Evolutionary conservation across 2,329 filamentous ascomycete species (phyloP).

Genomic region (Volutella citrinella): DNA sequence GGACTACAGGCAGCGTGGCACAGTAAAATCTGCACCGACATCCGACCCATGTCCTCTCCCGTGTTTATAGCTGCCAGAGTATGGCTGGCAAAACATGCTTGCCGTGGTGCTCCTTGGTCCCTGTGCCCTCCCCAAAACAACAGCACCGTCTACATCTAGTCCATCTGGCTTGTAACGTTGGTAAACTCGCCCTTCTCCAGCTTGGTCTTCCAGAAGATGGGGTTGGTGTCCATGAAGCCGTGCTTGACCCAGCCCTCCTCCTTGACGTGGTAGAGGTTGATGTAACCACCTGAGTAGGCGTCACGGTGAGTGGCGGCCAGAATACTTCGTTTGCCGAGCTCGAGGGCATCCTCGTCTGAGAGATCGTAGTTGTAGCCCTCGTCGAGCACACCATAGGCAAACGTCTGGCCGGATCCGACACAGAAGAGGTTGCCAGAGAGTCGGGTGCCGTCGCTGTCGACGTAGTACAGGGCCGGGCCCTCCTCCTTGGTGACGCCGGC

Average conservation of each 20-base stretch:
- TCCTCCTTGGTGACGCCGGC: constrained; percentile 93
- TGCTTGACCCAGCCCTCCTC: constrained; percentile 99
- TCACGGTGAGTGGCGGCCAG: constrained; percentile 94
- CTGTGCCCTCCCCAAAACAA: too few relatives aligned
- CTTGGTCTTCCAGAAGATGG: constrained; percentile 99
- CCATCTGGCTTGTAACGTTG: constrained; percentile 80
- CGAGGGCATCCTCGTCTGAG: constrained; percentile 81
- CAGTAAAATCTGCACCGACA: too few relatives aligned
- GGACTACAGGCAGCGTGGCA: too few relatives aligned
- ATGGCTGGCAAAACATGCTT: too few relatives aligned
- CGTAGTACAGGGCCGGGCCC: constrained; percentile 97
- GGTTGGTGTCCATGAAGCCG: constrained; percentile 96
- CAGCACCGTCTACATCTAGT: too few relatives aligned
- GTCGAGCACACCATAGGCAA: constrained; percentile 96
- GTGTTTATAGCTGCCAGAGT: too few relatives aligned
- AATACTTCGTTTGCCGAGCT: constrained; percentile 88
- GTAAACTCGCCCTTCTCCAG: constrained; percentile 97
- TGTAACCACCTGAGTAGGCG: constrained; percentile 97
- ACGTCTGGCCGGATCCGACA: constrained; percentile 96
- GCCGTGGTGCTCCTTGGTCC: too few relatives aligned
- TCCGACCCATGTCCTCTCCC: too few relatives aligned
- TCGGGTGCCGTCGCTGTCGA: constrained; percentile 89
- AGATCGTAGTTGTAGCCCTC: constrained; percentile 93
- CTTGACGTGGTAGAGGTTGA: constrained; percentile 99
- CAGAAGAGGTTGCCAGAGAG: constrained; percentile 95